Conservation (phyloP, 2,329 filamentous ascomycete species). For the Ophiostoma sp. region DNA sequence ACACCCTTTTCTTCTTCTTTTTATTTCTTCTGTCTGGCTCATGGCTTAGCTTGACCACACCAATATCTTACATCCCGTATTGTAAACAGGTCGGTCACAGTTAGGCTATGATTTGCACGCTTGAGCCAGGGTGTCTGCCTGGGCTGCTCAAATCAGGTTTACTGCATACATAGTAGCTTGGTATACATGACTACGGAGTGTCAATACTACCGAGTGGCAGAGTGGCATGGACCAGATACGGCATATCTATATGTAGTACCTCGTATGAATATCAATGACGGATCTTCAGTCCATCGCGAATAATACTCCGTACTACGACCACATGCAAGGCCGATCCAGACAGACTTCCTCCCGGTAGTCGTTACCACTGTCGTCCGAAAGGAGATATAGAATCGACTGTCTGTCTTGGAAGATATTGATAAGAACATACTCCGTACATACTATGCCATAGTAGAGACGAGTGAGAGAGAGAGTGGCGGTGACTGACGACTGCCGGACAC, state of each 20-base stretch:
- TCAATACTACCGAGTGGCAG: not conserved
- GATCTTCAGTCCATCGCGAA: not conserved
- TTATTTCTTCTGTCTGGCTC: not conserved
- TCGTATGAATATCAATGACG: not conserved
- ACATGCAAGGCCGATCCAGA: no score
- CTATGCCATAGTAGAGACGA: no score
- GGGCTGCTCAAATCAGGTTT: constrained; percentile 3
- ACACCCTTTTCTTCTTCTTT: not conserved
- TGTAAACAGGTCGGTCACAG: not conserved
- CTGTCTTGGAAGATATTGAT: not conserved
- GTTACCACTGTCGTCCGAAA: not conserved
- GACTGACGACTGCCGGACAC: not conserved
- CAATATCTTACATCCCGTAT: not conserved
- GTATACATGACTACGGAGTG: not conserved
- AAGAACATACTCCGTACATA: not conserved
- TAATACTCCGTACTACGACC: not conserved
- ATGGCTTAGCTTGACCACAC: not conserved
- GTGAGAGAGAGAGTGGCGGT: not conserved
- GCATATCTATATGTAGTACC: not conserved
- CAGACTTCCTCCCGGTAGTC: no score
- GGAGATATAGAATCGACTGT: not conserved
- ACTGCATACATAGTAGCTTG: not conserved
- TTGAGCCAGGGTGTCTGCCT: not conserved
- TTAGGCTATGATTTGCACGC: not conserved
- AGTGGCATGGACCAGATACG: not conserved